Percentiles rank a stretch among this genome's conserved stretches.
Conservation (phyloP, 148 eudicot species). For the Nyssa sinensis region DNA sequence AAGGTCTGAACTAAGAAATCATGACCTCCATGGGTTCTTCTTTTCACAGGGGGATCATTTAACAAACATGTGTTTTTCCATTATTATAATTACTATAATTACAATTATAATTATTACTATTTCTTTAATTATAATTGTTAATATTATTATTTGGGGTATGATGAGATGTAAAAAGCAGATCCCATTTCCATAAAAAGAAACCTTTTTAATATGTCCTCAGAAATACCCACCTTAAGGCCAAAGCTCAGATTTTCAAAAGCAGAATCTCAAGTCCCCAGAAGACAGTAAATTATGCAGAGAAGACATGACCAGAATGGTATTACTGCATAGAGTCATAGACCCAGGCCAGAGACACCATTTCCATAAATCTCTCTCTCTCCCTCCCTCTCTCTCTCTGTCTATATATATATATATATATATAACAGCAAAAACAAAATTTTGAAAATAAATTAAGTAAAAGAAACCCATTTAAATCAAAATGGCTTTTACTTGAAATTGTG, state of each 20-base stretch:
- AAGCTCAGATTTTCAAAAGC: constrained; percentile 57
- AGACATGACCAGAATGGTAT: constrained; percentile 11
- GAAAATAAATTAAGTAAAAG: not conserved
- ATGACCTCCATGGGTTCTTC: constrained; percentile 27
- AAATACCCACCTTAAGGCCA: constrained; percentile 56
- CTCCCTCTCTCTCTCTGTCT: no score
- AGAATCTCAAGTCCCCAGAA: constrained; percentile 48
- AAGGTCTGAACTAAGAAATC: constrained; percentile 37
- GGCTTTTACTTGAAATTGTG: constrained; percentile 15
- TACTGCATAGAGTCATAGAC: no score
- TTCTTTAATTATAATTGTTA: no score
- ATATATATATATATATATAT: not conserved
- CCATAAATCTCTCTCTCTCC: no score
- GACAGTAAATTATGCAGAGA: constrained; percentile 31
- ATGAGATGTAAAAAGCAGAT: constrained; percentile 69
- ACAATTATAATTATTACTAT: constrained; percentile 1
- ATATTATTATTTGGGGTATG: constrained; percentile 33
- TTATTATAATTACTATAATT: constrained; percentile 24
- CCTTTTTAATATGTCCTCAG: constrained; percentile 48
- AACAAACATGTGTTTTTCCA: not conserved
- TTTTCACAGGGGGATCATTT: constrained; percentile 21
- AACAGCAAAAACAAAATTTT: not conserved
- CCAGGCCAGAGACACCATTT: constrained; percentile 8
- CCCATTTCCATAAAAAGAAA: constrained; percentile 69
- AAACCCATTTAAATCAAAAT: constrained; percentile 8